These are phyloP conservation scores for Capsella bursapastoris DNA, from an alignment of 345 rosid genomes.

Conservation along the genomic window DNA sequence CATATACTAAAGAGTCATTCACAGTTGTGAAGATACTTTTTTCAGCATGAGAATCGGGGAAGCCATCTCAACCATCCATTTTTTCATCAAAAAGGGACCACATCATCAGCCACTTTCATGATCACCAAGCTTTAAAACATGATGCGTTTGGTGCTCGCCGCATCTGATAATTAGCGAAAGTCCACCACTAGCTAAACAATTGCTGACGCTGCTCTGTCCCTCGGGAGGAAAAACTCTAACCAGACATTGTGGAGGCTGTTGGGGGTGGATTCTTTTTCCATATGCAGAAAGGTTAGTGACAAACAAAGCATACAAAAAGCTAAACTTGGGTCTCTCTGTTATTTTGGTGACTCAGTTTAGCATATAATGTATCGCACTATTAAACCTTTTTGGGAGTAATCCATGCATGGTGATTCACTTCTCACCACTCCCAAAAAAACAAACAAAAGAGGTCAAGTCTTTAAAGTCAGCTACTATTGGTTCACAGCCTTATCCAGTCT, in stretches of 20 bases:
- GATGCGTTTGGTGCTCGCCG: slow-evolving; percentile 53
- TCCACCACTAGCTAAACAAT: slow-evolving; percentile 40
- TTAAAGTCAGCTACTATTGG: slow-evolving; percentile 32
- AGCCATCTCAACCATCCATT: slow-evolving; percentile 41
- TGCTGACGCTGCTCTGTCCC: slow-evolving; percentile 48
- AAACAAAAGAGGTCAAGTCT: slow-evolving; percentile 21
- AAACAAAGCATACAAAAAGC: slow-evolving; percentile 32
- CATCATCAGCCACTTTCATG: slow-evolving; percentile 44
- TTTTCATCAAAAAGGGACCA: slow-evolving; percentile 38
- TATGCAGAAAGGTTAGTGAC: slow-evolving; percentile 43
- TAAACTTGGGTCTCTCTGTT: slow-evolving; percentile 23
- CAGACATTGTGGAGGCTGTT: slow-evolving; percentile 45
- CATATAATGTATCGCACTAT: slow-evolving; percentile 44
- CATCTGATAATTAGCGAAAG: slow-evolving; percentile 40
- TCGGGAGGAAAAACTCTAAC: slow-evolving; percentile 38
- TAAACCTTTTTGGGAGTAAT: slow-evolving; percentile 36
- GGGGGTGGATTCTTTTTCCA: slow-evolving; percentile 40
- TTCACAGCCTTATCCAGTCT: slow-evolving; percentile 40
- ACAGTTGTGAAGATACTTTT: slow-evolving; percentile 16
- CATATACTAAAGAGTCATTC: slow-evolving; percentile 12
- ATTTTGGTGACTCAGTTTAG: slow-evolving; percentile 41
- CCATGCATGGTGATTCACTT: slow-evolving; percentile 46
- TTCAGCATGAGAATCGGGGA: slow-evolving; percentile 34
- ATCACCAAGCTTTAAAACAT: slow-evolving; percentile 36
- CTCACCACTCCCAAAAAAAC: slow-evolving; percentile 36